Percentiles rank a stretch among this genome's conserved stretches.
Evolutionary conservation across 2,329 filamentous ascomycete species (phyloP).

Genomic region (Colletotrichum liaoningense): DNA sequence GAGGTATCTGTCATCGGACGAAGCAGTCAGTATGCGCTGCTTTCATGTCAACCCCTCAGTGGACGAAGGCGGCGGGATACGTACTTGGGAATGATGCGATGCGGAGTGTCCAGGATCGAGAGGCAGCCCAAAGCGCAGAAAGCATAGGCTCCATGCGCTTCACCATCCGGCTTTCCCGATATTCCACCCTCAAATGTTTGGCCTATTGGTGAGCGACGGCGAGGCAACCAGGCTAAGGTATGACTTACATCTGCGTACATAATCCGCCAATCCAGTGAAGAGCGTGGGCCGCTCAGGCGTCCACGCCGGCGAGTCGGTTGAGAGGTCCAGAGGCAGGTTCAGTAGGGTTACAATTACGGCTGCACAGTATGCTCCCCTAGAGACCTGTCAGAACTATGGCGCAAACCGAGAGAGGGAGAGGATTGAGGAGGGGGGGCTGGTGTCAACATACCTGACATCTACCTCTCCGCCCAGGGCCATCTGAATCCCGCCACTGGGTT

Average conservation of each 20-base stretch:
- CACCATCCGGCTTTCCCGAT: conserved; percentile 83
- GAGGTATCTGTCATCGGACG: conserved; percentile 69
- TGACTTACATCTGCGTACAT: conserved; percentile 80
- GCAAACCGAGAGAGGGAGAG: background rate
- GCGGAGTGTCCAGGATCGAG: conserved; percentile 84
- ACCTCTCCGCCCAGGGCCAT: conserved; percentile 89
- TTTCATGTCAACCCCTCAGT: conserved; percentile 51
- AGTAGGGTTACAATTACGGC: conserved; percentile 86
- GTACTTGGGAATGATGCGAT: conserved; percentile 78
- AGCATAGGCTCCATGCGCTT: conserved; percentile 96
- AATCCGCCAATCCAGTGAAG: conserved; percentile 79
- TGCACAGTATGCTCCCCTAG: conserved; percentile 90
- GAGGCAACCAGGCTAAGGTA: conserved; percentile 33
- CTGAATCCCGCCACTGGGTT: conserved; percentile 88
- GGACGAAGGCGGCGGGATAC: conserved; percentile 45
- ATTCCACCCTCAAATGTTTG: conserved; percentile 97
- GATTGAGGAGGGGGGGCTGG: background rate
- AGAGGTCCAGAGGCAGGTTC: conserved; percentile 83
- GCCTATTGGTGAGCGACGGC: conserved; percentile 57
- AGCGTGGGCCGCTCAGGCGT: conserved; percentile 72
- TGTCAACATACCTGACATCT: conserved; percentile 79
- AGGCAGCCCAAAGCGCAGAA: conserved; percentile 94
- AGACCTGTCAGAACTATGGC: conserved; percentile 34
- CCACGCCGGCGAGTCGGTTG: conserved; percentile 76
- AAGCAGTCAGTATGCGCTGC: conserved; percentile 43